Evolutionary conservation across 202 grass and related monocot genomes (phyloP).

Genomic region (Zizania palustris): DNA sequence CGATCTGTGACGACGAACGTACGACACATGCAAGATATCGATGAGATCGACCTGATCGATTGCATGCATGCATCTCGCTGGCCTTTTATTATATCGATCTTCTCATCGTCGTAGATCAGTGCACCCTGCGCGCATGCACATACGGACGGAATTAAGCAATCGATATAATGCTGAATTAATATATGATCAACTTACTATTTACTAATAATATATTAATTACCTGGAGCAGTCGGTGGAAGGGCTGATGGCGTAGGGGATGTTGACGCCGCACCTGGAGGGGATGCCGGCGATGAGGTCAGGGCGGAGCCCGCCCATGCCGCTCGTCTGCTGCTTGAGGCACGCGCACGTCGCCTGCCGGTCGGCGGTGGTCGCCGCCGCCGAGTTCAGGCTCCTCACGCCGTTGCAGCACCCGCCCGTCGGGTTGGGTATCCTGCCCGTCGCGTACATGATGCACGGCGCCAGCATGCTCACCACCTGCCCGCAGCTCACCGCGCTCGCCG

Average conservation of each 20-base stretch:
- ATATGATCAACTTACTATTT: not conserved
- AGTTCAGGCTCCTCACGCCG: constrained; percentile 42
- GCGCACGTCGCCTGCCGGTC: constrained; percentile 39
- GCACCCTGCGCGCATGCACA: too few species aligned
- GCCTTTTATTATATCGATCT: too few species aligned
- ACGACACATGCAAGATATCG: too few species aligned
- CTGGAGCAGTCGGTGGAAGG: constrained; percentile 51
- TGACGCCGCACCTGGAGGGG: constrained; percentile 52
- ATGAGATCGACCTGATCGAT: too few species aligned
- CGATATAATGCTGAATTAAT: too few species aligned
- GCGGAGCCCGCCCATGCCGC: constrained; percentile 3
- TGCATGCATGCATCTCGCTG: too few species aligned
- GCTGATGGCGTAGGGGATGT: constrained; percentile 49
- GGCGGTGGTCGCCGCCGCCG: not conserved
- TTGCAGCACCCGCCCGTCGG: constrained; percentile 40
- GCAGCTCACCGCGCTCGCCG: constrained; percentile 37
- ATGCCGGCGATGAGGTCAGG: constrained; percentile 36
- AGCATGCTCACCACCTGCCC: constrained; percentile 25
- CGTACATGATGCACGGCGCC: constrained; percentile 38
- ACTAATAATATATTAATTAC: not conserved
- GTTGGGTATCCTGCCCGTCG: not conserved
- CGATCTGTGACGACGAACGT: too few species aligned
- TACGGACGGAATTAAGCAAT: too few species aligned
- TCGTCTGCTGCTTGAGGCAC: constrained; percentile 48
- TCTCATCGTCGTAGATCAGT: too few species aligned